A percentile compares a stretch with the other conserved stretches of the same genome.
Conservation (phyloP, 2,329 filamentous ascomycete genomes). For the Phoma sp. region DNA sequence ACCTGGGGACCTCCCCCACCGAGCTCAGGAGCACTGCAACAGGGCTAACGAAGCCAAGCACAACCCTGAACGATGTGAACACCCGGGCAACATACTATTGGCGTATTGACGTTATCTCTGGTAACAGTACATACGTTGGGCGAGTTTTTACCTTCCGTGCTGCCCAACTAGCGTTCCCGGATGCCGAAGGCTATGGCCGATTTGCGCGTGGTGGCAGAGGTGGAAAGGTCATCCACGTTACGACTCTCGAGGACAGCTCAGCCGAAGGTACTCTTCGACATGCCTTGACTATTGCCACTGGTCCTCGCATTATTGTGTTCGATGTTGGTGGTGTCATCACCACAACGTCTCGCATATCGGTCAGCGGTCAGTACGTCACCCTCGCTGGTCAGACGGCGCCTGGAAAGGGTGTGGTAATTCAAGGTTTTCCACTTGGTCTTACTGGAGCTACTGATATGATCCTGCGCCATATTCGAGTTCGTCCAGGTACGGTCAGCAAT, state of each 20-base stretch:
- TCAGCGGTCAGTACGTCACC: constrained; percentile 25
- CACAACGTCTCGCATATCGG: constrained; percentile 23
- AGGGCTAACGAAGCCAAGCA: constrained; percentile 5
- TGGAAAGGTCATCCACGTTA: constrained; percentile 50
- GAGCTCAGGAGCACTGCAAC: constrained; percentile 17
- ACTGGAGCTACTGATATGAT: constrained; percentile 41
- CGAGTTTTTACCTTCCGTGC: constrained; percentile 41
- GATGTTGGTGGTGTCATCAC: constrained; percentile 30
- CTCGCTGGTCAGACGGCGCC: constrained; percentile 29
- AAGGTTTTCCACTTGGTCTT: constrained; percentile 42
- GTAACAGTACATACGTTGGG: constrained; percentile 26
- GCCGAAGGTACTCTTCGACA: constrained; percentile 47
- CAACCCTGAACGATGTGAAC: constrained; percentile 14
- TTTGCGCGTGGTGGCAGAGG: constrained; percentile 48
- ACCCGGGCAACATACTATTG: constrained; percentile 40
- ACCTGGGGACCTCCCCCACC: constrained; percentile 26
- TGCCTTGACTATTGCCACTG: constrained; percentile 39
- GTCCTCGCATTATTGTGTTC: constrained; percentile 27
- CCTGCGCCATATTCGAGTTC: constrained; percentile 32
- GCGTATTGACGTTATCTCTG: constrained; percentile 40
- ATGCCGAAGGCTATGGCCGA: constrained; percentile 49
- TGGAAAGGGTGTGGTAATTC: constrained; percentile 32
- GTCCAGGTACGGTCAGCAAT: constrained; percentile 40
- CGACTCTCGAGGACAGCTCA: constrained; percentile 43
- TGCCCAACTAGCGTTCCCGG: constrained; percentile 49